phyloP scores from a whole-genome alignment of 768 basidiomycete genomes.

The Scleroderma bovista region DNA sequence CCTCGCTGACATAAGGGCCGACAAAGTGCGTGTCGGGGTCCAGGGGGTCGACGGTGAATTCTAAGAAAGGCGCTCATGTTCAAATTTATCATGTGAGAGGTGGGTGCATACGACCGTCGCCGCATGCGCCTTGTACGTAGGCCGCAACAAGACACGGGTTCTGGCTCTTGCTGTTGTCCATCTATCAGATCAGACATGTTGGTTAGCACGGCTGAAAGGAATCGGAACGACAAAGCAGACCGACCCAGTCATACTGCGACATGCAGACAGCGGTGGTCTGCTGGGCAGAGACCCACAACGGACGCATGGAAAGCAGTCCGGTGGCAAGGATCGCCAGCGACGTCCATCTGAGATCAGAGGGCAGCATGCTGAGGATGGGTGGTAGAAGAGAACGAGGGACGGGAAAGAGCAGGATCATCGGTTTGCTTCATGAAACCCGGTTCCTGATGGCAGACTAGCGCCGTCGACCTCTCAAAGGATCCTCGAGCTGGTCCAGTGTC shows the following conservation, averaged over 20 bases:
- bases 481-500: not conserved
- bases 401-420: not conserved
- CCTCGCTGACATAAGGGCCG: conserved; percentile 27
- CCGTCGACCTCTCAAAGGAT: not conserved
- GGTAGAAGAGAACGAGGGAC: not conserved
- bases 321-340: conserved; percentile 13
- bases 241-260: conserved; percentile 23
- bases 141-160: conserved; percentile 44
- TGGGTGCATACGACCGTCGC: conserved; percentile 33
- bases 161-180: conserved; percentile 40
- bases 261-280: conserved; percentile 17
- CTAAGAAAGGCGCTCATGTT: conserved; percentile 22
- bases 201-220: not conserved
- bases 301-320: conserved; percentile 14
- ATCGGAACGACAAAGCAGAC: conserved; percentile 1
- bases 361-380: conserved; percentile 9
- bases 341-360: conserved; percentile 6
- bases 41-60: conserved; percentile 34
- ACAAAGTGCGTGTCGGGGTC: conserved; percentile 26
- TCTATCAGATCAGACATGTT: conserved; percentile 12
- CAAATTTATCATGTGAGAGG: conserved; percentile 2
- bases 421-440: not conserved
- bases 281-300: conserved; percentile 16
- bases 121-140: conserved; percentile 39
- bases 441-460: conserved; percentile 13